Base-by-base conservation (phyloP, 768 basidiomycete species). In the Trichaptum fuscoviolaceum region DNA sequence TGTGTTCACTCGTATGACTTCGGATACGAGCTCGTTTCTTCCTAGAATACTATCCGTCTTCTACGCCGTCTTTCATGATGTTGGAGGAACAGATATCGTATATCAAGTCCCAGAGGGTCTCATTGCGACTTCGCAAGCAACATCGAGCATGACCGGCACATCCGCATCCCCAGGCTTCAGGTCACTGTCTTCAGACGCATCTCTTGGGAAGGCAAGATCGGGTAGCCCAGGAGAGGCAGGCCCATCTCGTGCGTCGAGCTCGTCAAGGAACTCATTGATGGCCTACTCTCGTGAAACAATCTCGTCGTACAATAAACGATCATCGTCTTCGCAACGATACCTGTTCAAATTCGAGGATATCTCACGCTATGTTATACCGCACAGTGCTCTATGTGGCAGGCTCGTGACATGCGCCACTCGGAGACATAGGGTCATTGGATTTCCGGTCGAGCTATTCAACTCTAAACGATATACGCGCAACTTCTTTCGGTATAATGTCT, bases 41-140 rank as follows among this genome's bases (percentile, higher is more conserved):
- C 92, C 92, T 42, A 79, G 81, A 20, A 90, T 93, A 66, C 87
- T 89, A 71, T 95, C 93, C 12, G 90, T 96, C 17, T 98, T 99
- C 80, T 98, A 97, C 73, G 90, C 96, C 3, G 87, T 91, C 17
- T 99, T 99, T 75, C 94, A 99, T 77, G 83, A 89, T 42, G 79
- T 78, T 6, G 86, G 90, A 65, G 96, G 97, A 1, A 92, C 95
- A 1, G 92, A 92, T 72, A 91, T 99, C 60, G 87, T 93, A 5
- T 91, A 91, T 72, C 96, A 99, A 77, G 95, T 97, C 7, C 96
- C 96, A 0, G 96, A 97, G 74, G 93, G 89, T 58, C 86, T 95
- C 63, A 93, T 96, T 68, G 84, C 88, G 7, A 76, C 78, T 27
- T 75, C 80, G 15, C 72, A 74, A 4, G 69, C 80, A 24, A 80